These are phyloP conservation scores for Aspergillus fischeri DNA, from an alignment of 2,329 filamentous ascomycete genomes.

Conservation along the genomic window DNA sequence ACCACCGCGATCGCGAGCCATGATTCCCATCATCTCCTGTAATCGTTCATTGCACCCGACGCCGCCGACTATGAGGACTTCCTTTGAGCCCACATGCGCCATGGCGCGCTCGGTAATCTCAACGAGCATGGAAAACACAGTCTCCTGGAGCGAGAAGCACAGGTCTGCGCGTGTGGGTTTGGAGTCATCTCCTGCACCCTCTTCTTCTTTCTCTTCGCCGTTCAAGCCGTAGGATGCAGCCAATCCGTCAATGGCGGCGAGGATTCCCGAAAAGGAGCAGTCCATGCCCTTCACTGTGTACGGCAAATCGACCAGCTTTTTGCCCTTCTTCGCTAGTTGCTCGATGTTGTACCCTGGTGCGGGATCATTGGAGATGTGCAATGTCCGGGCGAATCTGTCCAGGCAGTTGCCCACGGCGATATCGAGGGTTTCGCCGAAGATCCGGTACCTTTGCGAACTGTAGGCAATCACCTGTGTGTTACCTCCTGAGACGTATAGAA, in stretches of 20 bases:
- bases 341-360: constrained; percentile 98
- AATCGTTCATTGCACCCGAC: constrained; percentile 92
- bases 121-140: constrained; percentile 92
- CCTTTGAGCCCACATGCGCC: constrained; percentile 87
- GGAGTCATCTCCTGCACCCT: constrained; percentile 37
- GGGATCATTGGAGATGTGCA: constrained; percentile 90
- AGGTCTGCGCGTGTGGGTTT: constrained; percentile 72
- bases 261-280: constrained; percentile 88
- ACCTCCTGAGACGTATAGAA: constrained; percentile 90
- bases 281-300: constrained; percentile 99
- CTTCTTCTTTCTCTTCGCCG: constrained; percentile 49
- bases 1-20: constrained; percentile 84
- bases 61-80: constrained; percentile 92
- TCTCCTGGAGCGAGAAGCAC: constrained; percentile 94
- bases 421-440: constrained; percentile 96
- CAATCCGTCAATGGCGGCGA: constrained; percentile 76
- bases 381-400: constrained; percentile 87
- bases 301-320: constrained; percentile 75
- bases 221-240: constrained; percentile 51
- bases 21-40: constrained; percentile 97
- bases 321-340: constrained; percentile 74
- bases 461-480: constrained; percentile 99
- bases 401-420: constrained; percentile 98
- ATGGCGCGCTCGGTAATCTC: constrained; percentile 98
- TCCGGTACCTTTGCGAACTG: constrained; percentile 87